phyloP scores from a whole-genome alignment of 2,329 filamentous ascomycete species.

The Ophiostoma himal-ulmi region DNA sequence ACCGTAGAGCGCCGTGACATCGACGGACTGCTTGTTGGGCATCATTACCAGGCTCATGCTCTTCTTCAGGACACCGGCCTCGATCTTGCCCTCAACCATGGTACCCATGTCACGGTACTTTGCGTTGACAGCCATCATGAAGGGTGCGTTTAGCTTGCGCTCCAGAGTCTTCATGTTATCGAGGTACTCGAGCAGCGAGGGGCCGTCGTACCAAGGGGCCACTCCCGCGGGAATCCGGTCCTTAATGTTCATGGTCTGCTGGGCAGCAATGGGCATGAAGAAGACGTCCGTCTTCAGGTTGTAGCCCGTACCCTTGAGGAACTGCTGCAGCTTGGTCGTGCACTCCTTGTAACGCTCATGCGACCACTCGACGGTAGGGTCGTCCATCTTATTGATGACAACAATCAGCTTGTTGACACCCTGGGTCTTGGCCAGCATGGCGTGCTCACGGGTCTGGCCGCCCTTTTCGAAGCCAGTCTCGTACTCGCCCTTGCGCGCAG shows the following conservation, averaged over 20 bases:
- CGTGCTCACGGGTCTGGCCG: conserved; percentile 85
- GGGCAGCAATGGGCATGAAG: conserved; percentile 95
- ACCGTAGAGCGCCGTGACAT: conserved; percentile 80
- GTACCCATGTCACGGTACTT: conserved; percentile 98
- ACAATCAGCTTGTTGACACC: conserved; percentile 96
- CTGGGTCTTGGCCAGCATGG: conserved; percentile 95
- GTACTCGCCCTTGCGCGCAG: conserved; percentile 94
- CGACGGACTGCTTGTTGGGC: conserved; percentile 80
- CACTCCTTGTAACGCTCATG: conserved; percentile 91
- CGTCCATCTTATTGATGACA: conserved; percentile 99
- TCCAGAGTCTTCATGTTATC: conserved; percentile 65
- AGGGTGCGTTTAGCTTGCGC: conserved; percentile 95
- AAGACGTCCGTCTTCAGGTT: conserved; percentile 88
- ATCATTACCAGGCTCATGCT: conserved; percentile 82
- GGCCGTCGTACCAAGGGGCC: conserved; percentile 79
- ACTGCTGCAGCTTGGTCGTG: conserved; percentile 76
- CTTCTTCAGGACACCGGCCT: conserved; percentile 91
- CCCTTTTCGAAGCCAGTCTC: conserved; percentile 97
- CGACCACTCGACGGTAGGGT: conserved; percentile 92
- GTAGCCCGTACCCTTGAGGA: conserved; percentile 89
- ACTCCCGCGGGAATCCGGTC: conserved; percentile 71
- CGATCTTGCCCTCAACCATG: conserved; percentile 95
- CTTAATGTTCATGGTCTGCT: conserved; percentile 81
- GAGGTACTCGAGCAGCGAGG: conserved; percentile 91
- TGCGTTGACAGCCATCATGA: conserved; percentile 95